phyloP scores from a whole-genome alignment of 208 protist species.

The Herpetomonas tarakana region DNA sequence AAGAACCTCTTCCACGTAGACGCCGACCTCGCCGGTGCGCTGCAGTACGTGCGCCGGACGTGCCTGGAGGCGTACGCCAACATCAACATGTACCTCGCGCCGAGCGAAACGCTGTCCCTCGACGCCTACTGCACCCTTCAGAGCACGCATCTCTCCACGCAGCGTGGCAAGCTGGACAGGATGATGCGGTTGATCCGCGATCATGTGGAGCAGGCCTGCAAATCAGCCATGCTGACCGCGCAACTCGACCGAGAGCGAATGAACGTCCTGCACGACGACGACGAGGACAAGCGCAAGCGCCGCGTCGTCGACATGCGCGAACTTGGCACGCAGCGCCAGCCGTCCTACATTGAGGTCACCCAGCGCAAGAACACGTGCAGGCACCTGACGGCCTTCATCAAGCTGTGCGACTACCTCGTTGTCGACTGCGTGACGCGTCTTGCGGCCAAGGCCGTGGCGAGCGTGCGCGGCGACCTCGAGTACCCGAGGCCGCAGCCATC shows the following conservation, averaged over 20 bases:
- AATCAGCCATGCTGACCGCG: slow-evolving; percentile 86
- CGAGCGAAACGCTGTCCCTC: slow-evolving; percentile 75
- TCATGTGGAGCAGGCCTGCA: slow-evolving; percentile 88
- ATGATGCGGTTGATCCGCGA: slow-evolving; percentile 88
- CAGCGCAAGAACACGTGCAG: slow-evolving; percentile 89
- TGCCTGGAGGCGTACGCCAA: slow-evolving; percentile 71
- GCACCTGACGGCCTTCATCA: slow-evolving; percentile 92
- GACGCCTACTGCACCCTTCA: slow-evolving; percentile 59
- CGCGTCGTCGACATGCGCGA: slow-evolving; percentile 81
- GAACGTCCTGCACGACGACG: slow-evolving; percentile 55
- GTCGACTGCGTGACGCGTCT: slow-evolving; percentile 88
- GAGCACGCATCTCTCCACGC: slow-evolving; percentile 46
- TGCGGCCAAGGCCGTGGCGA: slow-evolving; percentile 71
- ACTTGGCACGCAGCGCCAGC: slow-evolving; percentile 78
- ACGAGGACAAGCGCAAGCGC: slow-evolving; percentile 70
- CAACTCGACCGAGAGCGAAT: slow-evolving; percentile 77
- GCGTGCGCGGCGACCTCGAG: slow-evolving; percentile 65
- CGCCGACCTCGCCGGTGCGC: slow-evolving; percentile 73
- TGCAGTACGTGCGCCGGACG: slow-evolving; percentile 73
- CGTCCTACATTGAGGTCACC: slow-evolving; percentile 92
- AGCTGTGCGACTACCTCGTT: slow-evolving; percentile 94
- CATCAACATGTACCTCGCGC: slow-evolving; percentile 65
- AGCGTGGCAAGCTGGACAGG: slow-evolving; percentile 63
- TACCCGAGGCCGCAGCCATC: slow-evolving; percentile 36
- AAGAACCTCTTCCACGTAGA: slow-evolving; percentile 90